A percentile compares a stretch with the other conserved stretches of the same genome.
Conservation (phyloP, 768 basidiomycete species). For the Hypholoma fasciculare region DNA sequence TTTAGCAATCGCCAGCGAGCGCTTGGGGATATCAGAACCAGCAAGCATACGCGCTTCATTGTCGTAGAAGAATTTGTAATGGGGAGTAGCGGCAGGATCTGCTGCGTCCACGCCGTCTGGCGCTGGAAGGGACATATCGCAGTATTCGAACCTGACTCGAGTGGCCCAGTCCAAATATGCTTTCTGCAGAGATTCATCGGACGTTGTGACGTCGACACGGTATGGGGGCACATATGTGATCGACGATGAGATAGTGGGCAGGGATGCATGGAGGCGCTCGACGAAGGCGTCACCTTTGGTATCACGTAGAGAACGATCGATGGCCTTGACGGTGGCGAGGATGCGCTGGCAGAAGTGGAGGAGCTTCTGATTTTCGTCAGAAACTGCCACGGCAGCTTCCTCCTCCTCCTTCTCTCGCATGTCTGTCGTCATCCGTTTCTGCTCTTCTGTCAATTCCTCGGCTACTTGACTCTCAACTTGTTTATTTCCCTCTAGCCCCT, state of each 20-base stretch:
- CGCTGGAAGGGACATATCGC: constrained; percentile 64
- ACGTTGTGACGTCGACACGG: constrained; percentile 51
- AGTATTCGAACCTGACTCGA: constrained; percentile 84
- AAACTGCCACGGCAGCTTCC: constrained; percentile 33
- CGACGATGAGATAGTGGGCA: constrained; percentile 71
- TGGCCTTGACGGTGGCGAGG: constrained; percentile 75
- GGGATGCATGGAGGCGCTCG: constrained; percentile 67
- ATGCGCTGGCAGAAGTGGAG: constrained; percentile 85
- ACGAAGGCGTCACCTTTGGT: constrained; percentile 91
- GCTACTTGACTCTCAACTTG: constrained; percentile 38
- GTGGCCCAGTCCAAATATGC: constrained; percentile 86
- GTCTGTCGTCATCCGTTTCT: constrained; percentile 79
- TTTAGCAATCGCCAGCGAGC: constrained; percentile 93
- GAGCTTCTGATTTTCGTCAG: constrained; percentile 79
- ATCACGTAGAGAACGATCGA: constrained; percentile 85
- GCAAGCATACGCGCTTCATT: constrained; percentile 84
- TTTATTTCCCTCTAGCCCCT: constrained; percentile 75
- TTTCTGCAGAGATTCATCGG: constrained; percentile 67
- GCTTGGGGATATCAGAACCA: constrained; percentile 84
- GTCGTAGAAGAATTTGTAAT: constrained; percentile 83
- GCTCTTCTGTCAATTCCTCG: constrained; percentile 85
- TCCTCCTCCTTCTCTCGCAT: constrained; percentile 71
- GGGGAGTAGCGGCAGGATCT: constrained; percentile 55
- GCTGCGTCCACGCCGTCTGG: constrained; percentile 22
- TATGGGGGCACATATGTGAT: constrained; percentile 33